Conservation (phyloP, 805 yeast species). For the Candida khao-thaluensis region DNA sequence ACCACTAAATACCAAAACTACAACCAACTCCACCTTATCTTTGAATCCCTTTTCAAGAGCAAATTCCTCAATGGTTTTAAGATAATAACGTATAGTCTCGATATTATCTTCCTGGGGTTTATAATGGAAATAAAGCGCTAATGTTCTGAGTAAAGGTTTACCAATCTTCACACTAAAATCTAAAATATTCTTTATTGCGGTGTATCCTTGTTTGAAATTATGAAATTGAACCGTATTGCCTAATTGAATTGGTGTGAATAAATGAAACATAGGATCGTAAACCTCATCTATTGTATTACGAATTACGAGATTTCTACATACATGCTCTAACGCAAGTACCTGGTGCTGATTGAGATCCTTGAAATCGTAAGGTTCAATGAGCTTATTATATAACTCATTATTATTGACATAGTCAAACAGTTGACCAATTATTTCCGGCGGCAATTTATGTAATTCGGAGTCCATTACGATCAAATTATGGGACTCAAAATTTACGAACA, state of each 20-base stretch:
- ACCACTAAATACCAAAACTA: not conserved
- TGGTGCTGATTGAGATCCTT: not conserved
- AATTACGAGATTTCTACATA: slow-evolving; percentile 4
- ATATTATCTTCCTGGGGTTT: not conserved
- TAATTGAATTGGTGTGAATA: not conserved
- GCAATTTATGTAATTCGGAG: not conserved
- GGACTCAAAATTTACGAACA: no score
- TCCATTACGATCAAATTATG: no score
- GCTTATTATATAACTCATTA: not conserved
- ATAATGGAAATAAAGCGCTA: slow-evolving; percentile 3
- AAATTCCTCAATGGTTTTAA: slow-evolving; percentile 16
- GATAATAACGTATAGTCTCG: slow-evolving; percentile 8
- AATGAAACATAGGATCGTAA: slow-evolving; percentile 7
- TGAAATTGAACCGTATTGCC: slow-evolving; percentile 4
- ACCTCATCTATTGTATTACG: not conserved
- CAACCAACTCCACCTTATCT: slow-evolving; percentile 2
- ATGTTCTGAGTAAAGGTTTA: slow-evolving; percentile 10
- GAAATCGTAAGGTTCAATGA: slow-evolving; percentile 1
- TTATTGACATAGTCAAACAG: not conserved
- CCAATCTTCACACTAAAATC: slow-evolving; percentile 8
- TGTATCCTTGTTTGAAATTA: slow-evolving; percentile 12
- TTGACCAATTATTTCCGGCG: slow-evolving; percentile 1
- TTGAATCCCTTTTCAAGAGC: slow-evolving; percentile 17
- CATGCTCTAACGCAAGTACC: not conserved
- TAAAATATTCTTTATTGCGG: slow-evolving; percentile 11